Evolutionary conservation across 805 yeast species (phyloP).

Genomic region (Torulaspora delbrueckii): DNA sequence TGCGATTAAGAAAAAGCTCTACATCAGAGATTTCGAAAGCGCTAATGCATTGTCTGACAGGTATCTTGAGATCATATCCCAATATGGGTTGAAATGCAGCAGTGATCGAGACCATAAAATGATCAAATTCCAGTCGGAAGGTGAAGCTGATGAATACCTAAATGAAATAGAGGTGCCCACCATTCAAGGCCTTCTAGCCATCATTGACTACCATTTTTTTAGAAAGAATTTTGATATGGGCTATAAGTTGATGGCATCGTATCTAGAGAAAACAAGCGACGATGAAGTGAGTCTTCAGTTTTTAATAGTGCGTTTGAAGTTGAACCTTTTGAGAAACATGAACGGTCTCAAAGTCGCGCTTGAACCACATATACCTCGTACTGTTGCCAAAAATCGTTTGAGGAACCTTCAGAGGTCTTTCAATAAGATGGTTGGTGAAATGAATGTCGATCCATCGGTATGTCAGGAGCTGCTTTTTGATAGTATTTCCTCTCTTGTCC

Average conservation of each 20-base stretch:
- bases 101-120: conserved; percentile 13
- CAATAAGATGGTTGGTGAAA: conserved; percentile 16
- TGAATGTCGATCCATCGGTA: conserved; percentile 15
- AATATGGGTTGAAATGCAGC: conserved; percentile 23
- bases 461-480: conserved; percentile 22
- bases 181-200: conserved; percentile 24
- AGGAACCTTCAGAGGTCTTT: conserved; percentile 13
- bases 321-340: conserved; percentile 24
- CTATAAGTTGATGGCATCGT: conserved; percentile 24
- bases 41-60: conserved; percentile 36
- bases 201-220: conserved; percentile 27
- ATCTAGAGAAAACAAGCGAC: conserved; percentile 19
- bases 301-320: conserved; percentile 24
- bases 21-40: conserved; percentile 23
- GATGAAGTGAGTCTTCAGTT: conserved; percentile 15
- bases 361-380: conserved; percentile 8
- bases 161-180: conserved; percentile 29
- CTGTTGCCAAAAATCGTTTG: conserved; percentile 7
- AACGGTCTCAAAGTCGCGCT: conserved; percentile 21
- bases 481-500: conserved; percentile 15
- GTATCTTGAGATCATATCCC: conserved; percentile 26
- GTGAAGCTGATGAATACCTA: conserved; percentile 30
- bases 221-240: conserved; percentile 14
- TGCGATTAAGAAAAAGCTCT: conserved; percentile 36
- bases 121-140: conserved; percentile 24